Evolutionary conservation across 177 flowering plant species (phyloP).

Genomic region (Vitis hybrid): DNA sequence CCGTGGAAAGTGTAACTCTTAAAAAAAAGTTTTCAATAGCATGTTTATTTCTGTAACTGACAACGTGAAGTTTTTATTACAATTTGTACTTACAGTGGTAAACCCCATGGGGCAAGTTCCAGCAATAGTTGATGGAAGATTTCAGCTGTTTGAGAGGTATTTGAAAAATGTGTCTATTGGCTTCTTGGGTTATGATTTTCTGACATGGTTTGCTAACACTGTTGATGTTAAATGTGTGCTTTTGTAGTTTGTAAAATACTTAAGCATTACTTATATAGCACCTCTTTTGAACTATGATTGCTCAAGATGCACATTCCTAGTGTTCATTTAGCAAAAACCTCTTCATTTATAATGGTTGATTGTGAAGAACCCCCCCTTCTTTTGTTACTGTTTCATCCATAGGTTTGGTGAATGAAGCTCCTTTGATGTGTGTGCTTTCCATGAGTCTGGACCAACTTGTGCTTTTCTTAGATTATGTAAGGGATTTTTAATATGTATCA

Average conservation of each 20-base stretch:
- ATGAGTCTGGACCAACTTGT: background rate
- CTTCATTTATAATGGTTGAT: background rate
- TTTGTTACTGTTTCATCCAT: background rate
- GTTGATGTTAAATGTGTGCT: too few relatives aligned
- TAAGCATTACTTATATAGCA: too few relatives aligned
- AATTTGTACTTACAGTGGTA: conserved; percentile 38
- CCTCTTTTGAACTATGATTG: too few relatives aligned
- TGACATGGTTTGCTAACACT: too few relatives aligned
- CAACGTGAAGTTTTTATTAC: background rate
- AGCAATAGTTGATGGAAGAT: conserved; percentile 73
- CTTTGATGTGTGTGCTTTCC: background rate
- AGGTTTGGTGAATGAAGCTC: conserved; percentile 1
- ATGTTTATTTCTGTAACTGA: background rate
- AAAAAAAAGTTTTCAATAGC: too few relatives aligned
- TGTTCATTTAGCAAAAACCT: too few relatives aligned
- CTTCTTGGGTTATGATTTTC: background rate
- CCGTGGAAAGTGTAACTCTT: too few relatives aligned
- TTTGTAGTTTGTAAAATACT: too few relatives aligned
- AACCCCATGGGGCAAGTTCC: conserved; percentile 79
- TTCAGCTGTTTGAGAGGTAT: conserved; percentile 90
- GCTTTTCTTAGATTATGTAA: background rate
- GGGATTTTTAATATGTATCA: background rate
- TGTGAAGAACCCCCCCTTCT: background rate
- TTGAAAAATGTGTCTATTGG: too few relatives aligned
- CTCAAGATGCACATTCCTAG: too few relatives aligned